Percentiles rank a stretch among this genome's conserved stretches.
Evolutionary conservation across 805 yeast species (phyloP).

Genomic region (Spathaspora sp.): DNA sequence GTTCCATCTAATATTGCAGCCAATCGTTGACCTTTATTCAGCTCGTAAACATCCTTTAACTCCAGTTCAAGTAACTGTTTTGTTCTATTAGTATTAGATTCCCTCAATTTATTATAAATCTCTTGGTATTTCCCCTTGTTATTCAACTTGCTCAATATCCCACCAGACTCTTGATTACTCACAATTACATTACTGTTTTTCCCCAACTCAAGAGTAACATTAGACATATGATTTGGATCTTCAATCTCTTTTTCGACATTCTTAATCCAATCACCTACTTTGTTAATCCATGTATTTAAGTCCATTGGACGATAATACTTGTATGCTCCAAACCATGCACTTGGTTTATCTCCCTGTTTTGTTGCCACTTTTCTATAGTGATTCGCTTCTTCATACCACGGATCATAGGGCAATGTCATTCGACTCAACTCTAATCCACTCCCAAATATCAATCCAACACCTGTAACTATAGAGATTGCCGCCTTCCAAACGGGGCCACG

Average conservation of each 20-base stretch:
- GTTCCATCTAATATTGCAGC: slow-evolving; percentile 33
- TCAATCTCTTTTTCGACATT: slow-evolving; percentile 11
- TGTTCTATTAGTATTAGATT: slow-evolving; percentile 18
- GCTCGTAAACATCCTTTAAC: slow-evolving; percentile 29
- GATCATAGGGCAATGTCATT: slow-evolving; percentile 48
- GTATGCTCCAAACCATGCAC: slow-evolving; percentile 67
- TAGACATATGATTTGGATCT: slow-evolving; percentile 1
- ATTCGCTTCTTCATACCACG: slow-evolving; percentile 70
- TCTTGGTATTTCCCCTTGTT: slow-evolving; percentile 24
- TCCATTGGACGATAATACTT: slow-evolving; percentile 52
- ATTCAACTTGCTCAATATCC: slow-evolving; percentile 7
- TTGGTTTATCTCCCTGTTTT: slow-evolving; percentile 44
- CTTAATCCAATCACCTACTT: slow-evolving; percentile 18
- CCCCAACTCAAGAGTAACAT: slow-evolving; percentile 4
- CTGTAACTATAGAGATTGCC: slow-evolving; percentile 22
- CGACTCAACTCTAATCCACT: slow-evolving; percentile 57
- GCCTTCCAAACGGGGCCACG: slow-evolving; percentile 11
- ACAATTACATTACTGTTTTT: slow-evolving; percentile 1
- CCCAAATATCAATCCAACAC: slow-evolving; percentile 47
- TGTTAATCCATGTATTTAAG: slow-evolving; percentile 29
- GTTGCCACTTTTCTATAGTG: slow-evolving; percentile 49
- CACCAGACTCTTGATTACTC: not conserved
- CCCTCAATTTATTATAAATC: slow-evolving; percentile 23
- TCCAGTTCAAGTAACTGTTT: slow-evolving; percentile 19
- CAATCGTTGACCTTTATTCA: slow-evolving; percentile 33